These are phyloP conservation scores for Physcomitrium patens DNA, from an alignment of 225 moss, liverwort and hornwort genomes.

Conservation along the genomic window DNA sequence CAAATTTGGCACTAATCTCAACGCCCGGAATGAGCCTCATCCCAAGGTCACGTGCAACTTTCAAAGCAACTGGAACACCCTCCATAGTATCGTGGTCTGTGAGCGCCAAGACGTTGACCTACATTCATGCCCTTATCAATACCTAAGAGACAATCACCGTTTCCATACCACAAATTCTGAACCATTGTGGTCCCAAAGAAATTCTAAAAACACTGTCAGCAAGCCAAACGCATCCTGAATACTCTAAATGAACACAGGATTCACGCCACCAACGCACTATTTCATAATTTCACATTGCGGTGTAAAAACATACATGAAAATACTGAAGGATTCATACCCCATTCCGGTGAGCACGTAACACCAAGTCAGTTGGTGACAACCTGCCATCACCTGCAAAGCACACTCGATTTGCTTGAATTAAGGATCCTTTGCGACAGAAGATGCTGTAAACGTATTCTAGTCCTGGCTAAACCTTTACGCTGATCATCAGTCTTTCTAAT, in stretches of 20 bases:
- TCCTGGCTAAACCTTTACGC: background rate
- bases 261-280: conserved; percentile 5
- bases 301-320: background rate
- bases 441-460: background rate
- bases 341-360: conserved; percentile 76
- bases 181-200: conserved; percentile 9
- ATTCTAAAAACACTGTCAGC: conserved; percentile 1
- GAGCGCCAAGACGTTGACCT: conserved; percentile 88
- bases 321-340: conserved; percentile 52
- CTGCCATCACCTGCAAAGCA: conserved; percentile 75
- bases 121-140: conserved; percentile 32
- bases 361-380: conserved; percentile 75
- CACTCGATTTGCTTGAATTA: conserved; percentile 27
- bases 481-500: background rate
- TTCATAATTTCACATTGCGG: conserved; percentile 1
- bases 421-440: conserved; percentile 12
- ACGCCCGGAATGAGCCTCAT: conserved; percentile 89
- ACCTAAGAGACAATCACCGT: conserved; percentile 11
- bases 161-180: conserved; percentile 17
- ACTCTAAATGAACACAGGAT: background rate
- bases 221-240: conserved; percentile 6
- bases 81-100: conserved; percentile 98
- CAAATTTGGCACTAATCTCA: conserved; percentile 90
- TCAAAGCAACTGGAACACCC: conserved; percentile 73
- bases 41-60: conserved; percentile 70